Percentiles rank a stretch among this genome's conserved stretches.
phyloP scores from a whole-genome alignment of 169 alveolate species.

The Plasmodium reichenowi region DNA sequence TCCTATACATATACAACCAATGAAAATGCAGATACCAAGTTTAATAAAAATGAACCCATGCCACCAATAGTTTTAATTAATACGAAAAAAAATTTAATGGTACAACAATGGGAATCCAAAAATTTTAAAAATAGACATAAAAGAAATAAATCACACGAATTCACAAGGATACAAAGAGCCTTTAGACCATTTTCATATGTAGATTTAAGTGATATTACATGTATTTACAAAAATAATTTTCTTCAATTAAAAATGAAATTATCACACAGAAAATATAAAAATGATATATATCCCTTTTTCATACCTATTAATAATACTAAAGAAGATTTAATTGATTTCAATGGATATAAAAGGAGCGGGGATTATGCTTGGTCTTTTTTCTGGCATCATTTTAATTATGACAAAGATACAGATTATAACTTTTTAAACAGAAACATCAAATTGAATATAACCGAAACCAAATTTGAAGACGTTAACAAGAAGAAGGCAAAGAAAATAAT shows the following conservation, averaged over 20 bases:
- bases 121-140: slow-evolving; percentile 63
- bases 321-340: slow-evolving; percentile 51
- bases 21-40: slow-evolving; percentile 47
- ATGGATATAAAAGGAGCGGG: slow-evolving; percentile 64
- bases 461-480: slow-evolving; percentile 57
- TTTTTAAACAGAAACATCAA: slow-evolving; percentile 61
- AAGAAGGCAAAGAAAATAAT: slow-evolving; percentile 65
- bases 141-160: slow-evolving; percentile 53
- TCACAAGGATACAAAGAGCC: slow-evolving; percentile 70
- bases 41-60: slow-evolving; percentile 66
- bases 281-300: slow-evolving; percentile 63
- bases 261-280: slow-evolving; percentile 53
- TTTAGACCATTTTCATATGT: slow-evolving; percentile 68
- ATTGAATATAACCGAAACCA: slow-evolving; percentile 62
- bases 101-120: slow-evolving; percentile 73
- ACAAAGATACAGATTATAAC: slow-evolving; percentile 56
- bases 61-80: slow-evolving; percentile 65
- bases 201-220: slow-evolving; percentile 54
- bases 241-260: slow-evolving; percentile 69
- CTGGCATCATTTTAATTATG: slow-evolving; percentile 71
- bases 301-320: slow-evolving; percentile 53
- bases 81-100: slow-evolving; percentile 51
- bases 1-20: slow-evolving; percentile 56
- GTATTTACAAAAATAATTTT: slow-evolving; percentile 63
- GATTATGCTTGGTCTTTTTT: slow-evolving; percentile 74